phyloP scores from a whole-genome alignment of 805 yeast genomes.

The Saccharomycopsis microspora region DNA sequence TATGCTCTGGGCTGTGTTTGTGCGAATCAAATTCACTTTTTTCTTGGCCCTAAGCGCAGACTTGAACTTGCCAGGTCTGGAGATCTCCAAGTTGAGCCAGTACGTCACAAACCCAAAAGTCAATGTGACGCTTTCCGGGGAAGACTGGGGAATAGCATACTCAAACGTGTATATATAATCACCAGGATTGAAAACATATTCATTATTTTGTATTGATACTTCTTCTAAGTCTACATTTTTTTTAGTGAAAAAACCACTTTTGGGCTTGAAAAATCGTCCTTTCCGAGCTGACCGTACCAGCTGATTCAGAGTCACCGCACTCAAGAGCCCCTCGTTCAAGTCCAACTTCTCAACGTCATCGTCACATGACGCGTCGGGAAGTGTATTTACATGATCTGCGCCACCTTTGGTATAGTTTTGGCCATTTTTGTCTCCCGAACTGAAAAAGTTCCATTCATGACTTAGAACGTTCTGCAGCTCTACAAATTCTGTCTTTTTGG shows the following conservation, averaged over 20 bases:
- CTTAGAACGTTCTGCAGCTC: conserved; percentile 59
- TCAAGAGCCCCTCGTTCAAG: conserved; percentile 10
- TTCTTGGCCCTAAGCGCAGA: conserved; percentile 53
- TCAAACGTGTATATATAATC: conserved; percentile 91
- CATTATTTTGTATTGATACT: conserved; percentile 8
- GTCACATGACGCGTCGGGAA: conserved; percentile 14
- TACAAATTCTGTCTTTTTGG: conserved; percentile 53
- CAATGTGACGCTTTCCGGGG: conserved; percentile 71
- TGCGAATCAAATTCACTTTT: conserved; percentile 59
- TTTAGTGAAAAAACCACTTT: background rate
- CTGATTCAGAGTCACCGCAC: conserved; percentile 17
- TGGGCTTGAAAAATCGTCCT: conserved; percentile 8
- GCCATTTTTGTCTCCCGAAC: conserved; percentile 26
- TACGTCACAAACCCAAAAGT: conserved; percentile 77
- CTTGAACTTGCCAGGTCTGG: conserved; percentile 79
- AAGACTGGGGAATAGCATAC: conserved; percentile 67
- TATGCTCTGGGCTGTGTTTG: conserved; percentile 64
- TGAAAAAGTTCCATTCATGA: conserved; percentile 89
- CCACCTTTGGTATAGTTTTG: conserved; percentile 25
- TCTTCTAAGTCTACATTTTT: background rate
- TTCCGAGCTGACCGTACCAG: background rate
- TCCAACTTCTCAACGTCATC: conserved; percentile 16
- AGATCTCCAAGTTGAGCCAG: conserved; percentile 54
- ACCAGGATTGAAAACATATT: conserved; percentile 60
- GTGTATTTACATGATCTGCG: conserved; percentile 25